Percentiles rank a stretch among this genome's conserved stretches.
Conservation (phyloP, 805 yeast species). For the Pichia insulana region DNA sequence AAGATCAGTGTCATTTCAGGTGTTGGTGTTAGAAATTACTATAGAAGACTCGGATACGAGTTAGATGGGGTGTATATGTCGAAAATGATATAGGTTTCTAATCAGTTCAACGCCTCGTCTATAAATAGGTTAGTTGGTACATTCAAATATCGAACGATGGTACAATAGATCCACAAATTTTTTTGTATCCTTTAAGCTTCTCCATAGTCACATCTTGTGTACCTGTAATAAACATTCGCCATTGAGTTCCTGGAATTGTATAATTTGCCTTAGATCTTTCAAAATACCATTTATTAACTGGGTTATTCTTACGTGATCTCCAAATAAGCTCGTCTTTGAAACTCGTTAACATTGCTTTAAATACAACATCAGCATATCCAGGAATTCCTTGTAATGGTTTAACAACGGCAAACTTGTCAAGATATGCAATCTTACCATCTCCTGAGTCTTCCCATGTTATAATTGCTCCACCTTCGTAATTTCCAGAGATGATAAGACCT, state of each 20-base stretch:
- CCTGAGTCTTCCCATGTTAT: conserved; percentile 49
- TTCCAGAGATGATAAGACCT: conserved; percentile 77
- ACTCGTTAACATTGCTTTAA: conserved; percentile 63
- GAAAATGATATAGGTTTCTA: conserved; percentile 28
- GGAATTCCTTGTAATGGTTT: conserved; percentile 80
- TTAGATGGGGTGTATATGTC: conserved; percentile 98
- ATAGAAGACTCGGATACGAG: conserved; percentile 82
- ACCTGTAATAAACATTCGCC: conserved; percentile 38
- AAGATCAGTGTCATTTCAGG: conserved; percentile 94
- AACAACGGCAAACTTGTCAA: conserved; percentile 91
- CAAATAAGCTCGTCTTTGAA: conserved; percentile 74
- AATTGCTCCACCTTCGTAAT: conserved; percentile 92
- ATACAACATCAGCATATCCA: conserved; percentile 88
- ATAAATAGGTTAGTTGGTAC: too few relatives aligned
- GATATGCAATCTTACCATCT: conserved; percentile 48
- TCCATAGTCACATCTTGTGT: conserved; percentile 18
- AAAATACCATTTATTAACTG: conserved; percentile 96
- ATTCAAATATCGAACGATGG: conserved; percentile 39
- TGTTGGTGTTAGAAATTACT: conserved; percentile 95
- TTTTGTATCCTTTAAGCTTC: conserved; percentile 39
- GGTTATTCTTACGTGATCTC: conserved; percentile 82
- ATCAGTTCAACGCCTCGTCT: background rate
- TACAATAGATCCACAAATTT: conserved; percentile 46
- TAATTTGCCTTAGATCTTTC: conserved; percentile 76
- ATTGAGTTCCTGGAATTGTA: conserved; percentile 31